These are phyloP conservation scores for Rickenella mellea DNA, from an alignment of 768 basidiomycete species.

Conservation along the genomic window DNA sequence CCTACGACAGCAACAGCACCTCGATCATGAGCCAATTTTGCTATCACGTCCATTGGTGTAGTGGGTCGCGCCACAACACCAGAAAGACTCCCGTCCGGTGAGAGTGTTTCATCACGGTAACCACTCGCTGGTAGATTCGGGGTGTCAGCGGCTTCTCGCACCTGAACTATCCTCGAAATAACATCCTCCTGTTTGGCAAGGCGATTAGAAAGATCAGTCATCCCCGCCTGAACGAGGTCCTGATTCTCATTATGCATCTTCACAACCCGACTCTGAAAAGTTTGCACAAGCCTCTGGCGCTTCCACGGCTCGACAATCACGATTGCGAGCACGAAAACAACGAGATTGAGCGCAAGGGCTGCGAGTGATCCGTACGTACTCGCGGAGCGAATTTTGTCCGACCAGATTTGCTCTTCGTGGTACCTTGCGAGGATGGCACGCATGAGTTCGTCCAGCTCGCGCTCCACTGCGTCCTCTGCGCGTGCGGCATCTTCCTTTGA, in stretches of 20 bases:
- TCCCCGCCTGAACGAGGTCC: slow-evolving; percentile 35
- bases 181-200: slow-evolving; percentile 37
- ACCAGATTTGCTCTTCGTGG: slow-evolving; percentile 99
- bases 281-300: slow-evolving; percentile 72
- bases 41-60: too few relatives aligned
- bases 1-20: slow-evolving; percentile 20
- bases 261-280: slow-evolving; percentile 77
- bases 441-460: slow-evolving; percentile 82
- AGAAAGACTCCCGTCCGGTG: slow-evolving; percentile 20
- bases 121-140: slow-evolving; percentile 7
- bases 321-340: slow-evolving; percentile 87
- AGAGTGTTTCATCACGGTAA: slow-evolving; percentile 13
- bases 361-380: slow-evolving; percentile 89
- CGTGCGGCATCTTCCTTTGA: slow-evolving; percentile 60
- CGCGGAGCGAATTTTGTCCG: slow-evolving; percentile 93
- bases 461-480: slow-evolving; percentile 75
- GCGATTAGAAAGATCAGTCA: slow-evolving; percentile 36
- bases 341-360: slow-evolving; percentile 77
- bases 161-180: slow-evolving; percentile 19
- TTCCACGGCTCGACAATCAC: slow-evolving; percentile 96
- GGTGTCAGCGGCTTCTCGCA: slow-evolving; percentile 4
- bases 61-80: too few relatives aligned
- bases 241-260: slow-evolving; percentile 25
- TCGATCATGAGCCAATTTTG: too few relatives aligned
- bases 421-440: slow-evolving; percentile 82